phyloP scores from a whole-genome alignment of 2,329 filamentous ascomycete genomes.

The Aureobasidium sp. region DNA sequence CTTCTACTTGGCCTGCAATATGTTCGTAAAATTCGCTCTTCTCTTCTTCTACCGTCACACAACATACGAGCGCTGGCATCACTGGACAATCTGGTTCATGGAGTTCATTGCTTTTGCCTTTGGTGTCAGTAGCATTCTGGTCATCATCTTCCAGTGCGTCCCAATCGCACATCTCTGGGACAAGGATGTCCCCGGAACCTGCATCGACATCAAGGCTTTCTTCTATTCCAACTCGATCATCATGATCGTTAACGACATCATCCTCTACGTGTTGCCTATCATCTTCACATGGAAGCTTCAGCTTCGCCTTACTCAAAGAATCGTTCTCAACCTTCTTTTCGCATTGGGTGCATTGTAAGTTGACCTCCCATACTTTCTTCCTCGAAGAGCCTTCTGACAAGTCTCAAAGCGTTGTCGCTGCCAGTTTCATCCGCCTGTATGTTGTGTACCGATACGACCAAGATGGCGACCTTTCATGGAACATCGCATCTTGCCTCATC shows the following conservation, averaged over 20 bases:
- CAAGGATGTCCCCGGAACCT: conserved; percentile 24
- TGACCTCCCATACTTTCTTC: background rate
- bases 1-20: conserved; percentile 36
- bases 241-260: conserved; percentile 33
- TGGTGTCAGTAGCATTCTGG: conserved; percentile 29
- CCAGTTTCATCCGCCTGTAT: conserved; percentile 25
- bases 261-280: conserved; percentile 34
- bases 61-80: conserved; percentile 24
- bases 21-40: conserved; percentile 35
- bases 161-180: conserved; percentile 32
- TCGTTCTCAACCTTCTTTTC: conserved; percentile 31
- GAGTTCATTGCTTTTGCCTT: conserved; percentile 31
- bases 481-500: conserved; percentile 27
- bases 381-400: background rate
- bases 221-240: conserved; percentile 29
- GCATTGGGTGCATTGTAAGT: conserved; percentile 28
- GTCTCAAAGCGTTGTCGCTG: conserved; percentile 24
- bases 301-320: conserved; percentile 26
- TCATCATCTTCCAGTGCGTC: conserved; percentile 31
- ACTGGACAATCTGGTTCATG: conserved; percentile 29
- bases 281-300: conserved; percentile 33
- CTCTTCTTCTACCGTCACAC: conserved; percentile 35
- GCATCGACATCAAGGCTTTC: conserved; percentile 31
- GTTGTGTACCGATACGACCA: conserved; percentile 24
- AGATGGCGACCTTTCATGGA: conserved; percentile 19